Base-by-base conservation (phyloP, 139 green algal genomes). In the Asterochloris erici region DNA sequence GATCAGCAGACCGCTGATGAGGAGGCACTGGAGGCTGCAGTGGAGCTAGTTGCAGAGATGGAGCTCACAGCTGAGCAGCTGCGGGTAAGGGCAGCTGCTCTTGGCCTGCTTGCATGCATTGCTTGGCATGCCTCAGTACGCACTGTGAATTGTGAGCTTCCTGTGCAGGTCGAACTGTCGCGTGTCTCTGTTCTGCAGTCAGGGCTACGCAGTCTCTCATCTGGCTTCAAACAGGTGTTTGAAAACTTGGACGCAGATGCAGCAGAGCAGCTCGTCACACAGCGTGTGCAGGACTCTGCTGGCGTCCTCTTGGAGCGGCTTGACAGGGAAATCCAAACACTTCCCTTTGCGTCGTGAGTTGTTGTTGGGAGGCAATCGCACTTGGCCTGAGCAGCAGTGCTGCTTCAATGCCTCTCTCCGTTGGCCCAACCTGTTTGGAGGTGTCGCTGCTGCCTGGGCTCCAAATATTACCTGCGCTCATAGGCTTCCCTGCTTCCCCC, bases 41-140 rank as follows among this genome's bases (percentile, higher is more conserved):
- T 97, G 26, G 91, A 93, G 71, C 54, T 89, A 16, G 89, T 96
- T 54, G 92, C 92, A 13, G 94, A 97, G 77, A 95, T 97, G 91
- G 85, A 92, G 85, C 88, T 97, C 38, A 96, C 93, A 12, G 86
- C 92, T 26, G 94, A 97, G 64, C 89, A 96, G 86, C 83, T 97
- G 62, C 93, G 93, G 90, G 91, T 93, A 54, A 54, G 60, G n/a
- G 84, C 60, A 26, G 11, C 54, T 66, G 10, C 12, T 15, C 0
- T 78, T 78, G 28, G 14, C n/a, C n/a, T 63, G 23, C n/a, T 38
- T 77, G 71, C n/a, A 38, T 60, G 14, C 23, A 77, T 16, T 60
- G 71, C 24, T 60, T 38, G 23, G 19, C 19, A 21, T 71, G 66
- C 66, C 66, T 26, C 2, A 4, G 66, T 24, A 71, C 66, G 21